Evolutionary conservation across 176 grass and related monocot species (phyloP).

Genomic region (Carex cristatella): DNA sequence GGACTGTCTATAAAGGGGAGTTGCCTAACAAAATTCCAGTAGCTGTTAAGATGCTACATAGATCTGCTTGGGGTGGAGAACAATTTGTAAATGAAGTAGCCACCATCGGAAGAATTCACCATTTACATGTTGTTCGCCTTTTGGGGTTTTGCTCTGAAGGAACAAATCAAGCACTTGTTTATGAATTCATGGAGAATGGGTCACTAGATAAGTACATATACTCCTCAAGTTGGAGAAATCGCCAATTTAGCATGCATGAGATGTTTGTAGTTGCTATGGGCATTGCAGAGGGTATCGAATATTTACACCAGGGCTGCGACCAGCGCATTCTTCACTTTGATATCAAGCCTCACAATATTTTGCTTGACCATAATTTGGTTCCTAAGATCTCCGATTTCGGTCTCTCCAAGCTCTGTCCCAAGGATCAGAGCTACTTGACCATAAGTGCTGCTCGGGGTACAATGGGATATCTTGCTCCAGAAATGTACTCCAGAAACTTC

Average conservation of each 20-base stretch:
- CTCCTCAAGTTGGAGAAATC: constrained; percentile 9
- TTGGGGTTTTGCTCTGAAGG: constrained; percentile 46
- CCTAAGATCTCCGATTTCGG: constrained; percentile 69
- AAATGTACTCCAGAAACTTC: constrained; percentile 51
- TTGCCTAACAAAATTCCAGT: neutral
- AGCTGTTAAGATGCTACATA: constrained; percentile 43
- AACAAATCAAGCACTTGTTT: neutral
- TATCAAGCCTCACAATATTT: constrained; percentile 59
- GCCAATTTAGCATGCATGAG: neutral
- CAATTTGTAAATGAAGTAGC: constrained; percentile 41
- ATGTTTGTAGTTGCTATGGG: constrained; percentile 42
- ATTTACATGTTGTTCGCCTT: constrained; percentile 44
- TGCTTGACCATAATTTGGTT: constrained; percentile 41
- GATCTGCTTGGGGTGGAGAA: constrained; percentile 23
- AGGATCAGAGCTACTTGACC: constrained; percentile 41
- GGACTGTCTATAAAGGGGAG: no score
- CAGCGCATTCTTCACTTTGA: constrained; percentile 38
- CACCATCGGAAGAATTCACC: constrained; percentile 37
- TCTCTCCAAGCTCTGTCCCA: constrained; percentile 38
- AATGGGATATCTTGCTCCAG: constrained; percentile 30
- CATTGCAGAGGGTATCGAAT: constrained; percentile 47
- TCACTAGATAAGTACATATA: constrained; percentile 16
- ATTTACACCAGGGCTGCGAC: constrained; percentile 47
- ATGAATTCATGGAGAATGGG: constrained; percentile 37
- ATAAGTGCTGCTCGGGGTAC: constrained; percentile 35